Percentiles rank a stretch among this genome's conserved stretches.
Evolutionary conservation across 2,329 filamentous ascomycete genomes (phyloP).

Genomic region (Beauveria australis): DNA sequence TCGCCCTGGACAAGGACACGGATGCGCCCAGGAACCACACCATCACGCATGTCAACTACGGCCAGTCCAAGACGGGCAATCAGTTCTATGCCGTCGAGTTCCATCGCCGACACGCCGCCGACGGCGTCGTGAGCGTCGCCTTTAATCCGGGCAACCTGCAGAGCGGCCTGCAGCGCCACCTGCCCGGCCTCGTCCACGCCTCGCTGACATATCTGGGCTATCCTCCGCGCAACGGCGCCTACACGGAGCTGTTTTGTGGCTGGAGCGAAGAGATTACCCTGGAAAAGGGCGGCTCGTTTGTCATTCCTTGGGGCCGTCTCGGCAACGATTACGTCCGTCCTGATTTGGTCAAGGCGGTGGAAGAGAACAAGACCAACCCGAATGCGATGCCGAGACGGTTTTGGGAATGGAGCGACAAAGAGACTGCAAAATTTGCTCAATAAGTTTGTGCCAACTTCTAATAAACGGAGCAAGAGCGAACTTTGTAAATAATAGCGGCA

Average conservation of each 20-base stretch:
- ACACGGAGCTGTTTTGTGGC: constrained; percentile 12
- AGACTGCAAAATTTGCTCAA: constrained; percentile 16
- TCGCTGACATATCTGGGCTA: constrained; percentile 12
- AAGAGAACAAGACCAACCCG: constrained; percentile 21
- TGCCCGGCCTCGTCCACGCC: constrained; percentile 12
- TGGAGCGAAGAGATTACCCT: constrained; percentile 25
- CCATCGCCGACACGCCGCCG: constrained; percentile 16
- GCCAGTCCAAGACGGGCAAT: constrained; percentile 17
- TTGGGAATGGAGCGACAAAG: constrained; percentile 27
- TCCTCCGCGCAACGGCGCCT: constrained; percentile 4
- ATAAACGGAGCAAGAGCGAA: background rate
- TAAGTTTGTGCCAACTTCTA: background rate
- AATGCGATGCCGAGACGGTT: constrained; percentile 22
- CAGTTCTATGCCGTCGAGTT: constrained; percentile 18
- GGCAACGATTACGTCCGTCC: constrained; percentile 23
- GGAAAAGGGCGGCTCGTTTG: constrained; percentile 19
- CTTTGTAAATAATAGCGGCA: background rate
- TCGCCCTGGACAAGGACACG: background rate
- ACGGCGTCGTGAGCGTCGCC: constrained; percentile 18
- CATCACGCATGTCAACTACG: constrained; percentile 15
- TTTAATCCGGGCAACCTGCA: constrained; percentile 27
- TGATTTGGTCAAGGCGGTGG: constrained; percentile 17
- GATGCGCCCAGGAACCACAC: constrained; percentile 7
- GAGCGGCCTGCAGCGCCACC: constrained; percentile 21
- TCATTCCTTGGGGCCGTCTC: constrained; percentile 11